These are phyloP conservation scores for Jaltomata sinuosa DNA, from an alignment of 257 asterid genomes.

Conservation along the genomic window DNA sequence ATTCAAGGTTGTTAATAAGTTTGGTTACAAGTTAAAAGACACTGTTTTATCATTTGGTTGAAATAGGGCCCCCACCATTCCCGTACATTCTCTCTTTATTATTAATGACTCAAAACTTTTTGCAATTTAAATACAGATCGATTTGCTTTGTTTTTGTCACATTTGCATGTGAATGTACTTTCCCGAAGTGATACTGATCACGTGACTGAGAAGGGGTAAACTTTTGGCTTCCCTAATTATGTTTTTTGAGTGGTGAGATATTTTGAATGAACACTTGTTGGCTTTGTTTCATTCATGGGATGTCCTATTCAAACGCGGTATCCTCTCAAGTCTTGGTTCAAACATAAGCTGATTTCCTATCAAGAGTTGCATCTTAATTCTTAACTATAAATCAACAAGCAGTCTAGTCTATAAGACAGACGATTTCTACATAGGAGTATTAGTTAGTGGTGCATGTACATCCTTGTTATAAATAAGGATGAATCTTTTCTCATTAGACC, in stretches of 20 bases:
- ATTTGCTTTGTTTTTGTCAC: slow-evolving; percentile 35
- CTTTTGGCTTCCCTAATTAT: background rate
- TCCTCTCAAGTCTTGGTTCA: background rate
- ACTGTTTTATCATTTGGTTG: background rate
- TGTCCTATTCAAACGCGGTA: background rate
- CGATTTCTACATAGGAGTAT: background rate
- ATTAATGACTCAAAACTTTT: slow-evolving; percentile 17
- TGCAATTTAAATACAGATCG: slow-evolving; percentile 24
- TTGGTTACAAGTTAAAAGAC: background rate
- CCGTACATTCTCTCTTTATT: background rate
- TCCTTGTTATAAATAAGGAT: no score
- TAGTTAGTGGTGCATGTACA: no score
- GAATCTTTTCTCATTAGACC: background rate
- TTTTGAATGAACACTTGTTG: background rate
- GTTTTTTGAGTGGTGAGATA: background rate
- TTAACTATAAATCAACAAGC: background rate
- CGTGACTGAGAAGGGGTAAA: slow-evolving; percentile 25
- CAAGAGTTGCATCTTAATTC: background rate
- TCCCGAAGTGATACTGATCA: slow-evolving; percentile 37
- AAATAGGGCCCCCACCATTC: background rate
- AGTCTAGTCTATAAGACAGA: background rate
- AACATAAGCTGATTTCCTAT: background rate
- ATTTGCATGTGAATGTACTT: slow-evolving; percentile 62
- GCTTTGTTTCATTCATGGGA: background rate
- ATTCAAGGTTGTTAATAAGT: background rate